phyloP scores from a whole-genome alignment of 495 filamentous ascomycete genomes.

The Chaetomium fimeti region DNA sequence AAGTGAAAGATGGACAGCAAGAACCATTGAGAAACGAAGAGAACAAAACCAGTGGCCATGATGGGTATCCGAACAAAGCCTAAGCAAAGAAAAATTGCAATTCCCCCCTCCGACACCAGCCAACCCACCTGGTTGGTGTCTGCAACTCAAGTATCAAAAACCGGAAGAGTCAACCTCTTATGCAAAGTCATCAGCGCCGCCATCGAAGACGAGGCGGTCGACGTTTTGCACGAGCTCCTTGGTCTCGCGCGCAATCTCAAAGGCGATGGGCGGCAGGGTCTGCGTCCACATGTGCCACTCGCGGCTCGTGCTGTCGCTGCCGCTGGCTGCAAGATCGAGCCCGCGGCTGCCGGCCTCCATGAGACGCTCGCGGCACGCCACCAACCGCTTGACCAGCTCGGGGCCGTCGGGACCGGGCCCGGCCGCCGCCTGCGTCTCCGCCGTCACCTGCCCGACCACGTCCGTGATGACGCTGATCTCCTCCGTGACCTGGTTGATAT shows the following conservation, averaged over 20 bases:
- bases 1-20: not conserved
- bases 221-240: constrained; percentile 64
- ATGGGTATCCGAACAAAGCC: constrained; percentile 35
- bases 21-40: not conserved
- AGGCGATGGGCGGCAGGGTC: constrained; percentile 76
- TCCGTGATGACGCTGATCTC: constrained; percentile 70
- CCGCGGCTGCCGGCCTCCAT: constrained; percentile 65
- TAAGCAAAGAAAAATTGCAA: not conserved
- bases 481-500: constrained; percentile 62
- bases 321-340: constrained; percentile 51
- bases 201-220: constrained; percentile 41
- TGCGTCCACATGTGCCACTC: constrained; percentile 65
- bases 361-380: constrained; percentile 63
- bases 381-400: constrained; percentile 62
- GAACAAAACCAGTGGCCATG: constrained; percentile 24
- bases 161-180: constrained; percentile 19
- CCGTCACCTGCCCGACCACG: constrained; percentile 67
- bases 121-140: too few relatives aligned
- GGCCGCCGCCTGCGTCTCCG: constrained; percentile 56
- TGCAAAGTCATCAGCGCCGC: constrained; percentile 47
- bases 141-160: too few relatives aligned
- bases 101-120: too few relatives aligned
- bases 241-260: constrained; percentile 80
- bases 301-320: constrained; percentile 46
- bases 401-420: constrained; percentile 51